Percentiles rank a stretch among this genome's conserved stretches.
Evolutionary conservation across 2,329 filamentous ascomycete genomes (phyloP).

Genomic region (Trichothecium roseum): DNA sequence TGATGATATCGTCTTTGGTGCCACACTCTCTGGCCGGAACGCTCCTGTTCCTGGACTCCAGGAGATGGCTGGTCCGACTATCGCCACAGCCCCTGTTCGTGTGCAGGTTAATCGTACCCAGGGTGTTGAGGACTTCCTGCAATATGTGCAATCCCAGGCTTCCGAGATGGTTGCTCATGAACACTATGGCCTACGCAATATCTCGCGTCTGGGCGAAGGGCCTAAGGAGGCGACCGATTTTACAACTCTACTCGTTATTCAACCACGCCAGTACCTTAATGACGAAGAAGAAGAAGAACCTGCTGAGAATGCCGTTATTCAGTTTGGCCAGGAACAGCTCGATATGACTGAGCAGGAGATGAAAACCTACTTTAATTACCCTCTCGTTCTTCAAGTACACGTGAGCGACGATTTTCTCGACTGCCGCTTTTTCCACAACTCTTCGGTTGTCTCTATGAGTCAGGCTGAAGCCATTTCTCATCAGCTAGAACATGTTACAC

Average conservation of each 20-base stretch:
- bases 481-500: slow-evolving; percentile 2
- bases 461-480: slow-evolving; percentile 4
- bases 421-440: slow-evolving; percentile 4
- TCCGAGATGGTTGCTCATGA: slow-evolving; percentile 10
- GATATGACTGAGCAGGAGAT: background rate
- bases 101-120: slow-evolving; percentile 3
- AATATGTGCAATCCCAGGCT: slow-evolving; percentile 6
- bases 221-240: slow-evolving; percentile 4
- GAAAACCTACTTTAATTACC: slow-evolving; percentile 6
- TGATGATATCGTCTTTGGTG: slow-evolving; percentile 14
- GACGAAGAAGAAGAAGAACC: background rate
- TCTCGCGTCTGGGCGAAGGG: slow-evolving; percentile 6
- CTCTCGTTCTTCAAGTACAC: slow-evolving; percentile 5
- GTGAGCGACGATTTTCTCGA: background rate
- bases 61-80: slow-evolving; percentile 6
- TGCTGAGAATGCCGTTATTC: background rate
- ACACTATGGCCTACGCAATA: slow-evolving; percentile 10
- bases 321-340: too few relatives aligned
- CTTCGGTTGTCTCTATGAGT: background rate
- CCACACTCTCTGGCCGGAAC: slow-evolving; percentile 13
- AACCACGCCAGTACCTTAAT: slow-evolving; percentile 1
- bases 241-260: slow-evolving; percentile 1
- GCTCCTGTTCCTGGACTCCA: slow-evolving; percentile 6
- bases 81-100: slow-evolving; percentile 7
- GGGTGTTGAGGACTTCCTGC: slow-evolving; percentile 4